phyloP scores from a whole-genome alignment of 176 grass and related monocot species.

The Eragrostis nindensis region DNA sequence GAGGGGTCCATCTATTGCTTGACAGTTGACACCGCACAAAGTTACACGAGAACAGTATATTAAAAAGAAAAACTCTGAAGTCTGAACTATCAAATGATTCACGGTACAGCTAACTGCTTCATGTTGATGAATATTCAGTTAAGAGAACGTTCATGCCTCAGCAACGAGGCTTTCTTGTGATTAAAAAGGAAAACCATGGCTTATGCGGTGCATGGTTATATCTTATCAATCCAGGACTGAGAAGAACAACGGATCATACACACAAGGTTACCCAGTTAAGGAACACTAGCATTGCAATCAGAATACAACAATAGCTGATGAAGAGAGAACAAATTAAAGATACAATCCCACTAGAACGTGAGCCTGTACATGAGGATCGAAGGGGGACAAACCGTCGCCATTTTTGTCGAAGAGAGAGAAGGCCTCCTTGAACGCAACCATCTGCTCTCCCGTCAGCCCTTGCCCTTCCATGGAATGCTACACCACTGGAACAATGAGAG shows the following conservation, averaged over 20 bases:
- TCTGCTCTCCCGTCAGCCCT: slow-evolving; percentile 65
- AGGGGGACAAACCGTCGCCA: slow-evolving; percentile 55
- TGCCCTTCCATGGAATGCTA: slow-evolving; percentile 52
- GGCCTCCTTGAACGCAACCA: slow-evolving; percentile 62
- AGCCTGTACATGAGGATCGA: not conserved
- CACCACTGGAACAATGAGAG: slow-evolving; percentile 1
- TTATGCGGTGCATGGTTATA: slow-evolving; percentile 1
- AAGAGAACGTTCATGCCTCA: not conserved
- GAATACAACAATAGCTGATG: not conserved
- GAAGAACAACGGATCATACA: not conserved
- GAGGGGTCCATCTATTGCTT: not conserved
- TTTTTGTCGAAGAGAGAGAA: slow-evolving; percentile 91
- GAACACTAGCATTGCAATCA: slow-evolving; percentile 8
- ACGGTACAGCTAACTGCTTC: not conserved
- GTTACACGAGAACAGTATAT: not conserved
- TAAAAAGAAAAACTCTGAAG: not conserved
- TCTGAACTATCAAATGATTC: not conserved
- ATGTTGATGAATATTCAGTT: not conserved
- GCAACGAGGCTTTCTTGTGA: not conserved
- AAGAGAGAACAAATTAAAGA: not conserved
- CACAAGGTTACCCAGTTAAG: slow-evolving; percentile 1
- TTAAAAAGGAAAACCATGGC: not conserved
- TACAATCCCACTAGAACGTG: not conserved
- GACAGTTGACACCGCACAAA: not conserved
- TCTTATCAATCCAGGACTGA: not conserved